Evolutionary conservation across 768 basidiomycete species (phyloP).

Genomic region (Wakefieldia striispora): DNA sequence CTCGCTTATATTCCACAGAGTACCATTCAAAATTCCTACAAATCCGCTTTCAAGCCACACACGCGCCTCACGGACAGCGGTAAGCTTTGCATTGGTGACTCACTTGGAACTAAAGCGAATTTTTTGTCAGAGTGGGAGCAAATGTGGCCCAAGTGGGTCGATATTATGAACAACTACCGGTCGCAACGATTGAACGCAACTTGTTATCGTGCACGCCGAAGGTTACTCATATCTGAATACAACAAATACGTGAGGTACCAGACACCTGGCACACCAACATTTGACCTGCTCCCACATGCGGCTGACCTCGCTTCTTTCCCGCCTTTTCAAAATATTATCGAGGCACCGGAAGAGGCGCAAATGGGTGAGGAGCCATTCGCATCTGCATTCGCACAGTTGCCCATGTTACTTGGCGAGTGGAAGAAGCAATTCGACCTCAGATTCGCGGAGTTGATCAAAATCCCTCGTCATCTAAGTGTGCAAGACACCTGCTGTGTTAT

Average conservation of each 20-base stretch:
- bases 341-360: not conserved
- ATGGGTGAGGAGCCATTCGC: not conserved
- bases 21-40: not conserved
- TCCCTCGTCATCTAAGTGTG: not conserved
- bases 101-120: too few species aligned
- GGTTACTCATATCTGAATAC: not conserved
- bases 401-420: constrained; percentile 1
- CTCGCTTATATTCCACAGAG: not conserved
- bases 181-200: not conserved
- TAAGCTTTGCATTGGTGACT: not conserved
- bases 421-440: constrained; percentile 1
- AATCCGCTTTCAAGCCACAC: not conserved
- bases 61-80: constrained; percentile 9
- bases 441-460: not conserved
- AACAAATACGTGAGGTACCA: not conserved
- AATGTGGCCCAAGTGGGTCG: not conserved
- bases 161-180: not conserved
- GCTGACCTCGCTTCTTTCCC: not conserved
- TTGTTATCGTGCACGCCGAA: constrained; percentile 2
- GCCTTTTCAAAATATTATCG: not conserved
- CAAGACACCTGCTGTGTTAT: not conserved
- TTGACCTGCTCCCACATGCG: not conserved
- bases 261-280: not conserved
- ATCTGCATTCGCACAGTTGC: constrained; percentile 4
- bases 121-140: constrained; percentile 9